Evolutionary conservation across 495 filamentous ascomycete species (phyloP).

Genomic region (Stereocaulon alpinum): DNA sequence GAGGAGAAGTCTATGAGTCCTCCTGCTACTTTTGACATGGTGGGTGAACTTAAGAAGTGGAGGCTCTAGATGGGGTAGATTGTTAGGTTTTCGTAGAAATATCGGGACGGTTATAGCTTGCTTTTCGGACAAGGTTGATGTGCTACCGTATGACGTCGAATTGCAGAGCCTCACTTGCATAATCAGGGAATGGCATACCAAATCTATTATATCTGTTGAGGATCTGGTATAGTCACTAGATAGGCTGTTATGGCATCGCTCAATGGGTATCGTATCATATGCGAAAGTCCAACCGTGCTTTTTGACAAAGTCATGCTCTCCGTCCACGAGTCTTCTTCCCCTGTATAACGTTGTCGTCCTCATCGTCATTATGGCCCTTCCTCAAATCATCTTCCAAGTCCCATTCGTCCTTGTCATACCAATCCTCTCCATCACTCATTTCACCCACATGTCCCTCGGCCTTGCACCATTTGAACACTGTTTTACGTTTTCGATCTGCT

Average conservation of each 20-base stretch:
- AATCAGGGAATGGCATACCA: too few relatives aligned
- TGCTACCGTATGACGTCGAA: too few relatives aligned
- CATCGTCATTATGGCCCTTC: constrained; percentile 88
- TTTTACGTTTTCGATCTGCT: constrained; percentile 66
- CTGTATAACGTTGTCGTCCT: constrained; percentile 56
- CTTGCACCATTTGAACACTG: constrained; percentile 76
- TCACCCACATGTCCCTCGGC: constrained; percentile 81
- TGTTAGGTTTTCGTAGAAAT: too few relatives aligned
- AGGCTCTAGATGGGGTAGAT: too few relatives aligned
- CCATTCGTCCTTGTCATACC: constrained; percentile 91
- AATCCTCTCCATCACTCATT: constrained; percentile 89
- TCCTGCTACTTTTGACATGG: constrained; percentile 11
- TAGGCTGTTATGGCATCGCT: not conserved
- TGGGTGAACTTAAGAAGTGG: too few relatives aligned
- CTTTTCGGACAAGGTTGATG: too few relatives aligned
- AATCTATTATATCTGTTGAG: too few relatives aligned
- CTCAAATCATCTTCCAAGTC: constrained; percentile 72
- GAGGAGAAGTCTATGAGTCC: constrained; percentile 36
- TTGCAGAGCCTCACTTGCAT: too few relatives aligned
- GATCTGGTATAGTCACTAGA: too few relatives aligned
- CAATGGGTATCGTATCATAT: constrained; percentile 8
- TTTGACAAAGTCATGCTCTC: constrained; percentile 21
- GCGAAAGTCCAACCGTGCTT: not conserved
- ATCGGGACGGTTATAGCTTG: too few relatives aligned
- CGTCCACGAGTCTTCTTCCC: constrained; percentile 68